These are phyloP conservation scores for Spatholobus suberectus DNA, from an alignment of 306 rosid species.

Conservation along the genomic window DNA sequence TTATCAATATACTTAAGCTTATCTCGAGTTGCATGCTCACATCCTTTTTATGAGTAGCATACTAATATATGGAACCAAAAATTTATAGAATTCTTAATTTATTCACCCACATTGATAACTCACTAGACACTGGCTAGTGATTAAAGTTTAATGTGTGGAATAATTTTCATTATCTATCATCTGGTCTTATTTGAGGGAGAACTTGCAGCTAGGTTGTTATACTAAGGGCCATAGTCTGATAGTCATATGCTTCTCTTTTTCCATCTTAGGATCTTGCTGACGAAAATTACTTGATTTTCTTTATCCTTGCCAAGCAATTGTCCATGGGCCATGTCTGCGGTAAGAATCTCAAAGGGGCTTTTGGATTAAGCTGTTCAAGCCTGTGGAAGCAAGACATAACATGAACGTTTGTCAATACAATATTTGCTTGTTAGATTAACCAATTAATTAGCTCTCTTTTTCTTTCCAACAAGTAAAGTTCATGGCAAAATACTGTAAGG, in stretches of 20 bases:
- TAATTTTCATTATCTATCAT: neutral
- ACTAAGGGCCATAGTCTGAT: neutral
- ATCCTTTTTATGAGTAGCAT: no score
- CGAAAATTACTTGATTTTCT: constrained; percentile 25
- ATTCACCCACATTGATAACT: neutral
- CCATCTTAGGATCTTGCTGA: neutral
- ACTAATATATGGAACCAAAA: no score
- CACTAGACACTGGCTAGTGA: neutral
- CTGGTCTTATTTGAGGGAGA: neutral
- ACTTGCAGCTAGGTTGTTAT: neutral
- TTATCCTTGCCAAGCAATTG: constrained; percentile 65
- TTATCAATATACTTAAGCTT: no score
- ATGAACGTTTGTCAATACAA: neutral
- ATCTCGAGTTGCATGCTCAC: no score
- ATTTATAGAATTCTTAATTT: no score
- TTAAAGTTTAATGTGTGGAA: neutral
- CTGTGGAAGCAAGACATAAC: constrained; percentile 30
- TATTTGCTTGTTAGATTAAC: no score
- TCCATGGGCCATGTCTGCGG: constrained; percentile 72
- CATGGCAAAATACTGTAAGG: no score
- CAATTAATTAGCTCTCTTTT: no score
- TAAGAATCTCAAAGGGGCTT: constrained; percentile 51
- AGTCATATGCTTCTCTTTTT: neutral
- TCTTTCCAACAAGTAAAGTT: no score
- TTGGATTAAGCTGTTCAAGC: constrained; percentile 57